Conservation (phyloP, 176 grass and related monocot genomes). For the Hordeum vulgare region DNA sequence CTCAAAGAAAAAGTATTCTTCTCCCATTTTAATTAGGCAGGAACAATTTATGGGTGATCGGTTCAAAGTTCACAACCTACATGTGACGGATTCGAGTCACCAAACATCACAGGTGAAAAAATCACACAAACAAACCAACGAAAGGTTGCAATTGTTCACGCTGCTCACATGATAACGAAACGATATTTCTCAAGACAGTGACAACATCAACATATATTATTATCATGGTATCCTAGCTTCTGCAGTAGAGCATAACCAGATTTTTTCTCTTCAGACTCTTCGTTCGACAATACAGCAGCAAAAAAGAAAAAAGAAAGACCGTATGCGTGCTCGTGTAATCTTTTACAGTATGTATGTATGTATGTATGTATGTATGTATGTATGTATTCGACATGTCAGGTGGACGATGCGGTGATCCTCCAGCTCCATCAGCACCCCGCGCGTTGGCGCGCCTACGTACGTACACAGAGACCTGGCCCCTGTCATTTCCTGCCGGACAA, state of each 20-base stretch:
- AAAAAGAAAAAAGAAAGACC: not conserved
- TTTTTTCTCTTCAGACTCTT: not conserved
- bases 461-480: slow-evolving; percentile 4
- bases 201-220: not conserved
- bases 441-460: not conserved
- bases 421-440: not conserved
- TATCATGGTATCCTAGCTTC: not conserved
- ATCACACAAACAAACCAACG: not conserved
- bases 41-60: not conserved
- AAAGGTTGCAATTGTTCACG: not conserved
- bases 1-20: too few relatives aligned
- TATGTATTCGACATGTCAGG: not conserved
- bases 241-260: too few relatives aligned
- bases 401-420: slow-evolving; percentile 1
- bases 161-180: not conserved
- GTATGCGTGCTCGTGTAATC: too few relatives aligned
- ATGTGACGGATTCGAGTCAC: too few relatives aligned
- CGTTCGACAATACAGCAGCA: not conserved
- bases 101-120: too few relatives aligned
- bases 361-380: not conserved
- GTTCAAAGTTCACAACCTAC: not conserved
- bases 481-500: slow-evolving; percentile 42
- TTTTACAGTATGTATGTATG: slow-evolving; percentile 1
- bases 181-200: not conserved
- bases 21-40: not conserved